phyloP scores from a whole-genome alignment of 2,329 filamentous ascomycete genomes.

The Cladosporium sp. region DNA sequence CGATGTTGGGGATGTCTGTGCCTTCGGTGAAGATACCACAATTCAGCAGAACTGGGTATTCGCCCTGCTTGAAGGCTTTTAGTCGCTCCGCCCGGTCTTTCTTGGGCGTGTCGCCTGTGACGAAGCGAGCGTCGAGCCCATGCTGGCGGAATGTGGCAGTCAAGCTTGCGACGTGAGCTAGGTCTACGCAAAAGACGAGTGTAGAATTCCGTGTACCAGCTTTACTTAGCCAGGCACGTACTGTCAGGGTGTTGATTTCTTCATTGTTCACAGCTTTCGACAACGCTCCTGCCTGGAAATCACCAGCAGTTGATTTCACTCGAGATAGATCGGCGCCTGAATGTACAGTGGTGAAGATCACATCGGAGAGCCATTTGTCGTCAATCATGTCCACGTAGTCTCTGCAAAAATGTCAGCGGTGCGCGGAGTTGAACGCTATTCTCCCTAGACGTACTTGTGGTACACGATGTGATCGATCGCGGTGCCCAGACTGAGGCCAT shows the following conservation, averaged over 20 bases:
- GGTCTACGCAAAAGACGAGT: constrained; percentile 88
- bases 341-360: constrained; percentile 89
- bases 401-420: constrained; percentile 24
- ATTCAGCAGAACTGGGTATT: constrained; percentile 86
- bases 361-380: constrained; percentile 85
- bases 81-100: constrained; percentile 65
- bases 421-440: constrained; percentile 41
- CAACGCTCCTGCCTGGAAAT: constrained; percentile 75
- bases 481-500: constrained; percentile 74
- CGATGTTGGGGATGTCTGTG: constrained; percentile 95
- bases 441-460: constrained; percentile 57
- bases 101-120: constrained; percentile 76
- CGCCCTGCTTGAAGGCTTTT: constrained; percentile 67
- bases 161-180: constrained; percentile 72
- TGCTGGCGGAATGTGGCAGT: constrained; percentile 70
- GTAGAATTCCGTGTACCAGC: constrained; percentile 74
- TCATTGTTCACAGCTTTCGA: constrained; percentile 79
- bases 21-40: constrained; percentile 97
- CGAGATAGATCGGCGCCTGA: constrained; percentile 72
- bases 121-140: constrained; percentile 77
- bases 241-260: constrained; percentile 75
- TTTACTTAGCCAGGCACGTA: constrained; percentile 80
- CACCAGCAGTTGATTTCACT: constrained; percentile 63
- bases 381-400: constrained; percentile 77
- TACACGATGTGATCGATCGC: constrained; percentile 96